Evolutionary conservation across 2,329 filamentous ascomycete species (phyloP).

Genomic region (Alternaria hordeiaustralica): DNA sequence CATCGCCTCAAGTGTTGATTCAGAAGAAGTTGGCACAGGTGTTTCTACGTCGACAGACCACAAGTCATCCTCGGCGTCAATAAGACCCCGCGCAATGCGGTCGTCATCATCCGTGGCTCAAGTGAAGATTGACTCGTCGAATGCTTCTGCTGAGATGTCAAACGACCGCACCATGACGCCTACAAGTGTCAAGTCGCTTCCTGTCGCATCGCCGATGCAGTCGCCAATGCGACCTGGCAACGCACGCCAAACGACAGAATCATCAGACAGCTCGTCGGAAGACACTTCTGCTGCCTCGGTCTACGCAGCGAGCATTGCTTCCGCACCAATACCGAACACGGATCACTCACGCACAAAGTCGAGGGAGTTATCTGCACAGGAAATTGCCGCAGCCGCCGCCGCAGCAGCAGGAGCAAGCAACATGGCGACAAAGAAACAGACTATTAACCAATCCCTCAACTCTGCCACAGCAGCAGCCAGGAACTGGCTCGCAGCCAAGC

Average conservation of each 20-base stretch:
- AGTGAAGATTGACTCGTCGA: slow-evolving; percentile 71
- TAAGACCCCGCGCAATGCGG: slow-evolving; percentile 62
- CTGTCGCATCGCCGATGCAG: slow-evolving; percentile 60
- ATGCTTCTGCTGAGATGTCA: slow-evolving; percentile 62
- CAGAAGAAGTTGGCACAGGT: slow-evolving; percentile 25
- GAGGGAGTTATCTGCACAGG: slow-evolving; percentile 28
- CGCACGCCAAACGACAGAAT: slow-evolving; percentile 11
- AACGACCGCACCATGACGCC: slow-evolving; percentile 65
- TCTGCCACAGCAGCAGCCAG: slow-evolving; percentile 64
- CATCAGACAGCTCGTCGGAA: slow-evolving; percentile 23
- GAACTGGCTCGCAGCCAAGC: slow-evolving; percentile 63
- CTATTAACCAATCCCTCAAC: slow-evolving; percentile 46
- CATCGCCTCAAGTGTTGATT: slow-evolving; percentile 27
- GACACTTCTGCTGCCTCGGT: slow-evolving; percentile 34
- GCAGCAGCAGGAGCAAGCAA: slow-evolving; percentile 26
- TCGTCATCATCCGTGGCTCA: slow-evolving; percentile 69
- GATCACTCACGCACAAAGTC: slow-evolving; percentile 22
- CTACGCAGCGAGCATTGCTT: slow-evolving; percentile 21
- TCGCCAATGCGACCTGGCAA: slow-evolving; percentile 53
- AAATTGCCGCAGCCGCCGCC: slow-evolving; percentile 29
- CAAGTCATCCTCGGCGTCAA: slow-evolving; percentile 14
- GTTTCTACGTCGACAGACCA: slow-evolving; percentile 35
- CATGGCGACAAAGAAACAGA: slow-evolving; percentile 28
- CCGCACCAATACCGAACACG: slow-evolving; percentile 7
- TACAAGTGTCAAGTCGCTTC: slow-evolving; percentile 68